Conservation (phyloP, 192 early-diverging fungal species). For the Piromyces finnis region DNA sequence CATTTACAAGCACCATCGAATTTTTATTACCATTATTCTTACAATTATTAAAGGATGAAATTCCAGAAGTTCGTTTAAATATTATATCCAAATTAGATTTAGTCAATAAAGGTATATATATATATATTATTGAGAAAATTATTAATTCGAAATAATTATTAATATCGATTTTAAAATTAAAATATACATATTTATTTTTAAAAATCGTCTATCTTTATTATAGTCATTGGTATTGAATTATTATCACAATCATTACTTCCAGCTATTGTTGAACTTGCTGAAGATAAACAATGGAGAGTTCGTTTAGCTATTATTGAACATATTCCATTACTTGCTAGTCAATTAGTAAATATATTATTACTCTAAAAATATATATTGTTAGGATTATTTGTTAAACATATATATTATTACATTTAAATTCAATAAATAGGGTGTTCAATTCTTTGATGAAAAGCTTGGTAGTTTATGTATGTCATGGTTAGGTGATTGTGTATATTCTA, state of each 20-base stretch:
- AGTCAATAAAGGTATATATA: conserved; percentile 59
- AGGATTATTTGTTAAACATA: too few species aligned
- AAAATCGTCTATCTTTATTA: too few species aligned
- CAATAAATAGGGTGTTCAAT: conserved; percentile 62
- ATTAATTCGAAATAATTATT: too few species aligned
- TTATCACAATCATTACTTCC: conserved; percentile 92
- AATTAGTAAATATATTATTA: conserved; percentile 36
- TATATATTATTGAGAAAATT: not conserved
- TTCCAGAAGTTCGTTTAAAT: conserved; percentile 91
- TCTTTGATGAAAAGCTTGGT: conserved; percentile 94
- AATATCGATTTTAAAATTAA: too few species aligned
- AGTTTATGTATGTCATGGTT: conserved; percentile 97
- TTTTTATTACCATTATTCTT: conserved; percentile 88
- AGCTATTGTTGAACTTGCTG: conserved; percentile 94
- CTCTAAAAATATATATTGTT: too few species aligned
- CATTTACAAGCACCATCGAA: conserved; percentile 80
- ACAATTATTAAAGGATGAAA: conserved; percentile 91
- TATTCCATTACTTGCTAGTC: conserved; percentile 87
- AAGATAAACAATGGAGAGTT: conserved; percentile 99
- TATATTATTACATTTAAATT: too few species aligned
- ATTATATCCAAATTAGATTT: conserved; percentile 95
- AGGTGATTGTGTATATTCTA: conserved; percentile 87
- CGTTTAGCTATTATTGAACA: conserved; percentile 98
- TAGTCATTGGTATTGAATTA: conserved; percentile 88
- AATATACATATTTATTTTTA: too few species aligned